phyloP scores from a whole-genome alignment of 1,284 basidiomycete species.

The Ceratorhiza oryzae-sativae region DNA sequence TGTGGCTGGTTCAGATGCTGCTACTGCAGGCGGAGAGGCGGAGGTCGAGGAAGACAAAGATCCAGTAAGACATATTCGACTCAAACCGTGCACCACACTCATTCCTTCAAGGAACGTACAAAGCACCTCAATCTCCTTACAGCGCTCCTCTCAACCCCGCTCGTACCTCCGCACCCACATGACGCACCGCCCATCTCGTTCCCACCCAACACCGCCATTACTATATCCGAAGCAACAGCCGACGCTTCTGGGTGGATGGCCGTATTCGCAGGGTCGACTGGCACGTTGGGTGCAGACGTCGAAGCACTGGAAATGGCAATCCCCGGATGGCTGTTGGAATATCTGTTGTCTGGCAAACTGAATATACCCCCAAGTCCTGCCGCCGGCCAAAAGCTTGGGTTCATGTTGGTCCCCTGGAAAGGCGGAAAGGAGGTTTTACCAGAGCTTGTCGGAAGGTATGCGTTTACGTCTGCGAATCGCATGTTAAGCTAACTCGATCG shows the following conservation, averaged over 20 bases:
- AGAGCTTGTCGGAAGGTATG: conserved; percentile 77
- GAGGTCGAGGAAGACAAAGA: conserved; percentile 44
- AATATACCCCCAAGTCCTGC: conserved; percentile 64
- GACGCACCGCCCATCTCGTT: conserved; percentile 78
- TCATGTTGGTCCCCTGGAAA: conserved; percentile 82
- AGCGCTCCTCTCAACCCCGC: conserved; percentile 70
- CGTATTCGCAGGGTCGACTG: conserved; percentile 77
- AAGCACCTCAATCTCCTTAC: conserved; percentile 30
- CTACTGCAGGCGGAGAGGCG: conserved; percentile 45
- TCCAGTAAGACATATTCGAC: conserved; percentile 4
- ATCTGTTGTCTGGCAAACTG: conserved; percentile 62
- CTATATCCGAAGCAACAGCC: conserved; percentile 84
- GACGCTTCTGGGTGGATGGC: conserved; percentile 76
- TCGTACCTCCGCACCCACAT: conserved; percentile 71
- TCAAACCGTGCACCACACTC: not conserved
- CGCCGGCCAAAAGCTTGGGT: conserved; percentile 76
- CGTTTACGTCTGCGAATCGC: conserved; percentile 39
- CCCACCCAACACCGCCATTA: conserved; percentile 69
- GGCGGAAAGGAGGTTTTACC: conserved; percentile 67
- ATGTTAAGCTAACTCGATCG: conserved; percentile 41
- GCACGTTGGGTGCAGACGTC: conserved; percentile 69
- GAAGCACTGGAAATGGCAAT: conserved; percentile 75
- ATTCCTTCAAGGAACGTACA: conserved; percentile 32
- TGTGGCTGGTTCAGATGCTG: conserved; percentile 42
- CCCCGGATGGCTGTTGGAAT: conserved; percentile 91